These are phyloP conservation scores for Elaphomyces granulatus DNA, from an alignment of 495 filamentous ascomycete genomes.

Conservation along the genomic window DNA sequence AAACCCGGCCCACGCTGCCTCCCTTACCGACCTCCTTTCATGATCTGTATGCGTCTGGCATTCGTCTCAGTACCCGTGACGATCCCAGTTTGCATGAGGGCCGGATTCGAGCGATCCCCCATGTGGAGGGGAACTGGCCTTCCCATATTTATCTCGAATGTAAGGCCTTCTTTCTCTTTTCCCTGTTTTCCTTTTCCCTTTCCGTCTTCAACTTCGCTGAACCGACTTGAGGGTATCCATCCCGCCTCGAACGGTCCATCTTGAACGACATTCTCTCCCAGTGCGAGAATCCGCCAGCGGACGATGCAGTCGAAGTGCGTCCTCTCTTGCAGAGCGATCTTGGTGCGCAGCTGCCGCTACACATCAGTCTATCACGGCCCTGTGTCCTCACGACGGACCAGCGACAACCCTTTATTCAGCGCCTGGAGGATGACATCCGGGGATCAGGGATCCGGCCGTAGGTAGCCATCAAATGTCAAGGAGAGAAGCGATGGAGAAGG, in stretches of 20 bases:
- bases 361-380: slow-evolving; percentile 76
- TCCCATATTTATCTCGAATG: slow-evolving; percentile 90
- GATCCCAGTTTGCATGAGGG: slow-evolving; percentile 77
- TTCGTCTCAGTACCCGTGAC: slow-evolving; percentile 59
- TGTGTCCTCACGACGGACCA: slow-evolving; percentile 50
- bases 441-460: slow-evolving; percentile 32
- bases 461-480: slow-evolving; percentile 14
- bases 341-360: slow-evolving; percentile 64
- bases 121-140: slow-evolving; percentile 84
- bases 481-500: too few species aligned
- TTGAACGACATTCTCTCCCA: slow-evolving; percentile 39
- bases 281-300: slow-evolving; percentile 13
- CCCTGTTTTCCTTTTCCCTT: slow-evolving; percentile 1
- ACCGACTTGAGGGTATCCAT: slow-evolving; percentile 53
- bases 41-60: slow-evolving; percentile 70
- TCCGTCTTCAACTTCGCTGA: too few species aligned
- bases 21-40: slow-evolving; percentile 71
- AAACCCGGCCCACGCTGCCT: slow-evolving; percentile 39
- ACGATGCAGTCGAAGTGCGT: slow-evolving; percentile 19
- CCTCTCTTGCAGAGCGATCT: slow-evolving; percentile 64
- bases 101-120: slow-evolving; percentile 63
- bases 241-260: slow-evolving; percentile 35
- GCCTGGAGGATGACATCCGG: slow-evolving; percentile 19
- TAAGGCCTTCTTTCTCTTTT: slow-evolving; percentile 34
- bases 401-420: slow-evolving; percentile 45